These are phyloP conservation scores for Trametes sanguinea DNA, from an alignment of 768 basidiomycete genomes.

Conservation along the genomic window DNA sequence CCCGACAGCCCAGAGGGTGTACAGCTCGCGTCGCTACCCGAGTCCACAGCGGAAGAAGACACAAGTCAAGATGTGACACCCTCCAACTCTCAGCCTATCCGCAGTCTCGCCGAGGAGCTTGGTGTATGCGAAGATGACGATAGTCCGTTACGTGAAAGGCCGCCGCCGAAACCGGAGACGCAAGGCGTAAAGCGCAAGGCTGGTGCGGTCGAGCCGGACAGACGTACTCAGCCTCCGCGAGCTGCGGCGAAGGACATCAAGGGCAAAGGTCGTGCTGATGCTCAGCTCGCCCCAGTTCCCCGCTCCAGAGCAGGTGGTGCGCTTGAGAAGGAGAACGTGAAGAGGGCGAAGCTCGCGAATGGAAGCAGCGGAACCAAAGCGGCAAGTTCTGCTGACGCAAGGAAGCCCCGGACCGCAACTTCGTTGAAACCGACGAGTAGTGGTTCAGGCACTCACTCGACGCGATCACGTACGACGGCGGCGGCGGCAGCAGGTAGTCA, in stretches of 20 bases:
- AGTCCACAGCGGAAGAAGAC: slow-evolving; percentile 22
- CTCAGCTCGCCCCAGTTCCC: slow-evolving; percentile 16
- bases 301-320: slow-evolving; percentile 16
- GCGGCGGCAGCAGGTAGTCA: neutral
- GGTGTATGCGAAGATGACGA: slow-evolving; percentile 38
- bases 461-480: neutral
- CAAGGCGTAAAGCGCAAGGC: slow-evolving; percentile 15
- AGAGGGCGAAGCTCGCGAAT: slow-evolving; percentile 21
- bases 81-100: slow-evolving; percentile 15
- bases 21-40: slow-evolving; percentile 25
- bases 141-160: slow-evolving; percentile 57
- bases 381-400: neutral
- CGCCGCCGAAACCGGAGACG: slow-evolving; percentile 37
- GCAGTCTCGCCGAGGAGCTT: slow-evolving; percentile 44
- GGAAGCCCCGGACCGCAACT: slow-evolving; percentile 1
- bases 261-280: slow-evolving; percentile 38
- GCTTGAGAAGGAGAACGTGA: slow-evolving; percentile 35
- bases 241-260: slow-evolving; percentile 40
- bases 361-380: neutral
- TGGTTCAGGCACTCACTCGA: neutral
- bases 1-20: slow-evolving; percentile 27
- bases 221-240: neutral
- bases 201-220: neutral
- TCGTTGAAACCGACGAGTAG: slow-evolving; percentile 10
- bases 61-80: slow-evolving; percentile 10